These are phyloP conservation scores for Mucor piriformis DNA, from an alignment of 371 early-diverging fungal genomes.

Conservation along the genomic window DNA sequence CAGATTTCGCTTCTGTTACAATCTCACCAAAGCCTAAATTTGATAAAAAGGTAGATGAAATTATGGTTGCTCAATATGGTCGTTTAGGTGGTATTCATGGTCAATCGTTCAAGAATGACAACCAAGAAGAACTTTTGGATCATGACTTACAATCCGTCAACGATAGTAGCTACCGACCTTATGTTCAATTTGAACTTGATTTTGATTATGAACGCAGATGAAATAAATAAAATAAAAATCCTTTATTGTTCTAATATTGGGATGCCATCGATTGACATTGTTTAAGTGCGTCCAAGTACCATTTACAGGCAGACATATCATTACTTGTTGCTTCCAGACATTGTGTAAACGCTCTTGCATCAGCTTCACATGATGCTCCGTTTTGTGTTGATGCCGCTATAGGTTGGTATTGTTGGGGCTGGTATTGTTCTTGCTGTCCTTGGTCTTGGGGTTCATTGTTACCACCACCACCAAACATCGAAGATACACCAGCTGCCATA, in stretches of 20 bases:
- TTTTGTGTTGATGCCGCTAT: conserved; percentile 36
- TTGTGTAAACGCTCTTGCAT: conserved; percentile 81
- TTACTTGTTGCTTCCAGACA: conserved; percentile 84
- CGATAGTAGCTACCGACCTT: conserved; percentile 89
- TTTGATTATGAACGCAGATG: conserved; percentile 59
- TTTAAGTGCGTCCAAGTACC: conserved; percentile 87
- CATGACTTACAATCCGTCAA: conserved; percentile 80
- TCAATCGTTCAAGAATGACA: conserved; percentile 34
- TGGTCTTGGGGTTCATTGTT: conserved; percentile 24
- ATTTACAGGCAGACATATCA: conserved; percentile 81
- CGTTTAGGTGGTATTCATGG: conserved; percentile 65
- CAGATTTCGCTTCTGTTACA: conserved; percentile 87
- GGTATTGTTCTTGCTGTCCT: conserved; percentile 26
- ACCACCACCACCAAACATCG: conserved; percentile 65
- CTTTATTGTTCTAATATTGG: conserved; percentile 23
- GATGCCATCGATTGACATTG: conserved; percentile 76
- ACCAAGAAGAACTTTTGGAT: conserved; percentile 69
- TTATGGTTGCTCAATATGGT: conserved; percentile 70
- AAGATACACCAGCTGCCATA: conserved; percentile 70
- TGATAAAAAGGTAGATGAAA: conserved; percentile 76
- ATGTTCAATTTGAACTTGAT: conserved; percentile 80
- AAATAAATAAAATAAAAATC: conserved; percentile 10
- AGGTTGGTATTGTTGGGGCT: conserved; percentile 41
- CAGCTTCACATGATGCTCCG: conserved; percentile 74
- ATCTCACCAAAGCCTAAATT: conserved; percentile 81